Evolutionary conservation across 2,329 filamentous ascomycete genomes (phyloP).

Genomic region (Chalara sp.): DNA sequence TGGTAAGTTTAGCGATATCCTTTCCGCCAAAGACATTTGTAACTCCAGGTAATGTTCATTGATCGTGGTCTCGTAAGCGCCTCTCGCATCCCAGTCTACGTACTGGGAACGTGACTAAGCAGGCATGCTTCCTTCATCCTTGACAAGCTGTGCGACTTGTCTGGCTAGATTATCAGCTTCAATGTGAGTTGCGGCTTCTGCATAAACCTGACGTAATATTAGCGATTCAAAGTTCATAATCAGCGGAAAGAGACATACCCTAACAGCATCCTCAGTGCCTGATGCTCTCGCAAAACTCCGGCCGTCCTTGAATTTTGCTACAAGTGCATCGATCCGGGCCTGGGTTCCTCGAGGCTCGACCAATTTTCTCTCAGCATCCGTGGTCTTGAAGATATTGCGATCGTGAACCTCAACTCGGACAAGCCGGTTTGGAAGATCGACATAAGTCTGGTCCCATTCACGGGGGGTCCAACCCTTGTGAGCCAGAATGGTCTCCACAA

Average conservation of each 20-base stretch:
- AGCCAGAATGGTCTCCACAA: conserved; percentile 92
- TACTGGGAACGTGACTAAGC: no score
- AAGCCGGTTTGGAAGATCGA: conserved; percentile 90
- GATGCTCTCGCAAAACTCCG: conserved; percentile 87
- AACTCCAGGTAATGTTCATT: no score
- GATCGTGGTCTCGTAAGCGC: no score
- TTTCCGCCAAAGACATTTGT: no score
- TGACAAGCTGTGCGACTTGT: conserved; percentile 51
- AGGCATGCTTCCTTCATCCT: conserved; percentile 13
- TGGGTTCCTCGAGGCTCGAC: conserved; percentile 75
- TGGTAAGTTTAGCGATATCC: no score
- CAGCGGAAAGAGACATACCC: conserved; percentile 38
- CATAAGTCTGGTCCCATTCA: conserved; percentile 91
- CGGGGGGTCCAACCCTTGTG: conserved; percentile 87
- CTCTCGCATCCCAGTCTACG: no score
- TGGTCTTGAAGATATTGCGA: conserved; percentile 84
- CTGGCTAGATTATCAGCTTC: conserved; percentile 88
- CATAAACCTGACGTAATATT: conserved; percentile 56
- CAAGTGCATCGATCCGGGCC: conserved; percentile 76
- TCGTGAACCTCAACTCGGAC: conserved; percentile 85
- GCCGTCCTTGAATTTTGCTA: conserved; percentile 85
- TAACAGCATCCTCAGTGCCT: conserved; percentile 91
- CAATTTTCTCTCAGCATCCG: conserved; percentile 85
- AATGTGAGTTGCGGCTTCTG: conserved; percentile 80
- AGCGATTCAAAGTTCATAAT: neutral